Percentiles rank a stretch among this genome's conserved stretches.
These are phyloP conservation scores for Tylopilus plumbeoviolaceoides DNA, from an alignment of 768 basidiomycete species.

Conservation along the genomic window DNA sequence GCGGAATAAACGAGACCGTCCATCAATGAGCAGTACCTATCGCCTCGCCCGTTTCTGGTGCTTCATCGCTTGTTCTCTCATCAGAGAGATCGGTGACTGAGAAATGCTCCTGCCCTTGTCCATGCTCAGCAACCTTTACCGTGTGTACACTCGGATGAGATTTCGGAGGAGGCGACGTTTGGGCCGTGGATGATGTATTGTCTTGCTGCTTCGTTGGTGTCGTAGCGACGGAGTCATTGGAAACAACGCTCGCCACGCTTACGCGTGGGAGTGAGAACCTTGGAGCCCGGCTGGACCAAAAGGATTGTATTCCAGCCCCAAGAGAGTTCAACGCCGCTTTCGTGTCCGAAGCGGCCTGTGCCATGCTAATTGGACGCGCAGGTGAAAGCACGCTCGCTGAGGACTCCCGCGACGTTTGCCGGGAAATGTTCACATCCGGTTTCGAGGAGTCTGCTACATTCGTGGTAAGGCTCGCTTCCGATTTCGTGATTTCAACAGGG, in stretches of 20 bases:
- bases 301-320: slow-evolving; percentile 46
- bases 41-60: slow-evolving; percentile 10
- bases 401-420: slow-evolving; percentile 28
- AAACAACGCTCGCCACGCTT: slow-evolving; percentile 22
- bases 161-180: slow-evolving; percentile 12
- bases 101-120: slow-evolving; percentile 12
- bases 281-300: slow-evolving; percentile 39
- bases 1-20: neutral
- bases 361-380: slow-evolving; percentile 24
- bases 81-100: slow-evolving; percentile 1
- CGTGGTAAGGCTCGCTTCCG: slow-evolving; percentile 21
- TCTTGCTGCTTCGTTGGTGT: slow-evolving; percentile 4
- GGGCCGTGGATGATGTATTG: neutral
- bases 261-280: slow-evolving; percentile 36
- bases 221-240: slow-evolving; percentile 22
- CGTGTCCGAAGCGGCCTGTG: slow-evolving; percentile 32
- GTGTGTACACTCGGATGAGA: slow-evolving; percentile 20
- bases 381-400: slow-evolving; percentile 7
- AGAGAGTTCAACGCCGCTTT: slow-evolving; percentile 36
- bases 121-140: slow-evolving; percentile 26
- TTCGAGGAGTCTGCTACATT: slow-evolving; percentile 14
- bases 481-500: slow-evolving; percentile 29
- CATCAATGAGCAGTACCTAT: slow-evolving; percentile 31
- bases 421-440: slow-evolving; percentile 8
- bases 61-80: slow-evolving; percentile 13